Evolutionary conservation across 202 grass and related monocot species (phyloP), one percentile per base, ranked within the genome.

Genomic region (Zizania palustris): DNA sequence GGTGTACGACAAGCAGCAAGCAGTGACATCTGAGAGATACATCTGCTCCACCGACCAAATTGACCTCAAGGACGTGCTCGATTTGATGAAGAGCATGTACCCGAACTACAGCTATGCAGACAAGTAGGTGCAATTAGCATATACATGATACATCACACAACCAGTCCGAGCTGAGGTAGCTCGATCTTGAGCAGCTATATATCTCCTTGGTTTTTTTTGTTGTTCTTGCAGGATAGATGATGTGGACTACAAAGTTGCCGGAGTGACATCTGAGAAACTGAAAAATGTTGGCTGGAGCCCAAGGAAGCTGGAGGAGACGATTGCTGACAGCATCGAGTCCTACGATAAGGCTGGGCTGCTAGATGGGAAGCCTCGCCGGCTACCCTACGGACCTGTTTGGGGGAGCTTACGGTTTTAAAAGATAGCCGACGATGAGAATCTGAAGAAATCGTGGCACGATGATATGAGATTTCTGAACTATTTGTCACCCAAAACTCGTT

Each of bases 21-120:
- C 83, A 19, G 73, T 58, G 10, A 38, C 74, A 46, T 86, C 55
- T 11, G 79, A 50, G 35, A 73, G 83, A 39, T 82, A 66, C 64
- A 65, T 90, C 36, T 90, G 74, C 44, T 18, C 69, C 14, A 10
- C 63, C 3, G 46, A 90, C 14, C 44, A 56, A 12, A 71, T 86
- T 6, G 60, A 57, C 59, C 13, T 53, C 13, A 60, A 72, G n/a
- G 79, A 71, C 39, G 1, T 80, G 56, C 4, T 90, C 28, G 64
- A 10, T 53, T 33, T 86, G 21, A 34, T 89, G 45, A 83, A 86
- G 79, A 82, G 1, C 28, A 74, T 79, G 73, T 85, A 75, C 74
- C 82, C 73, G 14, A 59, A 70, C 45, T 85, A 76, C 78, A 71
- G 5, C 2, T 86, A 81, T n/a, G 46, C 45, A 38, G 45, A 80